Base-by-base conservation (phyloP, 2,329 filamentous ascomycete genomes). In the Neofusicoccum sp. region DNA sequence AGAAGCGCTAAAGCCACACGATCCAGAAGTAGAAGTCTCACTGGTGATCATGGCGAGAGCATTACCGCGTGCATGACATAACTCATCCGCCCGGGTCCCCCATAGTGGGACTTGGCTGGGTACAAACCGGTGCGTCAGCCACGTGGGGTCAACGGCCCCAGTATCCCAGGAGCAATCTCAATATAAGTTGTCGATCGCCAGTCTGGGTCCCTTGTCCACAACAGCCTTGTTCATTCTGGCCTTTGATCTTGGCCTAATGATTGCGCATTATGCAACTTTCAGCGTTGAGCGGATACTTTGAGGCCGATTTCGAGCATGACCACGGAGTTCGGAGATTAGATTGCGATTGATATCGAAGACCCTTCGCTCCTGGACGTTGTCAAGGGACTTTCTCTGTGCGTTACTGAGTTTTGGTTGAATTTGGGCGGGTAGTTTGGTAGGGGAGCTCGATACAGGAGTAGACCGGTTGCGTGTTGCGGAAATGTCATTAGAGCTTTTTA, bases 71-170 rank as follows among this genome's bases (percentile, higher is more conserved):
- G 12, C 41, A 58, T 45, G 41, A 45, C 41, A 45, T 44, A 16
- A 28, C 41, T 44, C 8, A 8, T 14, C 22, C 16, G 4, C 33
- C 33, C 33, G 45, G 34, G 37, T 37, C 3, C 48, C 28, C 48
- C 48, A 22, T 52, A 36, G 41, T 34, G n/a, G 29, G 22, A 29
- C 22, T 36, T 45, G 45, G 54, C 54, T 36, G 34, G 54, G 39
- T 45, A 16, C 41, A 58, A 28, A 45, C 54, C 54, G n/a, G 41
- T 58, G 54, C 54, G 36, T 47, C 54, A 58, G 54, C 54, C 54
- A 45, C 54, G 54, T 58, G 54, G 54, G 29, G 41, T 45, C 31
- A 36, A 58, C 54, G 54, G 54, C 39, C 54, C 54, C 41, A 36
- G 3, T 7, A 58, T 28, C 54, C 54, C 4, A 16, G 54, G 54